Evolutionary conservation across 495 filamentous ascomycete genomes (phyloP), one percentile per base, ranked within the genome.

Genomic region (Trichoderma reesei): DNA sequence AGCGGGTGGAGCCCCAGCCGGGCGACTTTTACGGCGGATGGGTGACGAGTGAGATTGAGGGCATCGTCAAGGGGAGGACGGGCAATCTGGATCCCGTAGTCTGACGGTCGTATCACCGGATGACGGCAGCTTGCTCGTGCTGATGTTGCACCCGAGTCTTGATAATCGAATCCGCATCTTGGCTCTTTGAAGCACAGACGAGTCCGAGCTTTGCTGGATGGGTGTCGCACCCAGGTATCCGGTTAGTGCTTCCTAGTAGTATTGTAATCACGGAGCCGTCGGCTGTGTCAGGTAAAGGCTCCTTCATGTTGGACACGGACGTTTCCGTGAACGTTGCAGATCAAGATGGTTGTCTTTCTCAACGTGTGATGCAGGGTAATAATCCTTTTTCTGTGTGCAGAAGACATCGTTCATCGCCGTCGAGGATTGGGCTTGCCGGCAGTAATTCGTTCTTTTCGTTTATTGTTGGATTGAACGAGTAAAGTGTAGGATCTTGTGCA

Each of bases 21-120:
- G 81, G 83, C 37, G 83, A 85, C 67, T 85, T 82, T 65, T 85
- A 85, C 68, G 83, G 81, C 48, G 82, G 82, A 3, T 85, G 83
- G 83, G 73, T 81, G 60, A 85, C 82, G 36, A 76, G 73, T 65
- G 82, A 85, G 48, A 75, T 85, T 65, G 79, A 82, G 68, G 80
- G 82, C 33, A 73, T 74, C 3, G 75, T 83, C 13, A 85, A 84
- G 72, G 80, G 80, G 4, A 77, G 76, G 44, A 75, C 74, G 65
- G 80, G 76, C 3, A 82, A 69, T 37, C 68, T 69, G 67, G 71
- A 72, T 41, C 72, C 70, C 9, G 65, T 71, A 3, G 46, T 70
- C 4, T 72, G 63, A 51, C 11, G 33, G 48, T 2, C 14, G 6
- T 7, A 18, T 7, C 5, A 18, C 3, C 4, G 18, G 44, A 18